These are phyloP conservation scores for Mycena floridula DNA, from an alignment of 768 basidiomycete species.

Conservation along the genomic window DNA sequence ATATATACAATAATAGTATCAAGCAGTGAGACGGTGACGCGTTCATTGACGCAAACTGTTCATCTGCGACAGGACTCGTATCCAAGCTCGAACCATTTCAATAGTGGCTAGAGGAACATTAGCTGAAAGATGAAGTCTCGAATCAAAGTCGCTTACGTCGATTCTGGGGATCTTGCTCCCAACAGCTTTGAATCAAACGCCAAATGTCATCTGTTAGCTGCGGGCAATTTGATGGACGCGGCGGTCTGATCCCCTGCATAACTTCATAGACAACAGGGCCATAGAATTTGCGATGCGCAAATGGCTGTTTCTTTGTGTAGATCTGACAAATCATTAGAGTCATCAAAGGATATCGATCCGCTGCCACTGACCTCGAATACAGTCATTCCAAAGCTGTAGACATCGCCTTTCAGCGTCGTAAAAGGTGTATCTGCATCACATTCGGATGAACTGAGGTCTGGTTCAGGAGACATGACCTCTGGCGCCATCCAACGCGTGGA, in stretches of 20 bases:
- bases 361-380: conserved; percentile 5
- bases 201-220: conserved; percentile 6
- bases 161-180: conserved; percentile 5
- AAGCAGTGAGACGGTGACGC: too few relatives aligned
- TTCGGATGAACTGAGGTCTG: background rate
- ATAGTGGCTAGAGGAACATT: background rate
- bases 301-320: conserved; percentile 5
- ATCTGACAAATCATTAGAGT: conserved; percentile 1
- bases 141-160: conserved; percentile 4
- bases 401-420: conserved; percentile 3
- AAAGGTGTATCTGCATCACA: background rate
- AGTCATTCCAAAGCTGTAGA: conserved; percentile 9
- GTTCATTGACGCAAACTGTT: too few relatives aligned
- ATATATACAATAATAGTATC: too few relatives aligned
- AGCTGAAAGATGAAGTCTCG: background rate
- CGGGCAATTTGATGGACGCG: background rate
- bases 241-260: conserved; percentile 2
- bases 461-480: conserved; percentile 5
- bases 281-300: background rate
- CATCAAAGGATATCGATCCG: background rate
- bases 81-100: conserved; percentile 2
- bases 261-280: background rate
- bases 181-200: conserved; percentile 7
- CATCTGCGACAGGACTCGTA: background rate
- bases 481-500: conserved; percentile 7